Base-by-base conservation (phyloP, 768 basidiomycete genomes). In the Trichaptum fuscoviolaceum region DNA sequence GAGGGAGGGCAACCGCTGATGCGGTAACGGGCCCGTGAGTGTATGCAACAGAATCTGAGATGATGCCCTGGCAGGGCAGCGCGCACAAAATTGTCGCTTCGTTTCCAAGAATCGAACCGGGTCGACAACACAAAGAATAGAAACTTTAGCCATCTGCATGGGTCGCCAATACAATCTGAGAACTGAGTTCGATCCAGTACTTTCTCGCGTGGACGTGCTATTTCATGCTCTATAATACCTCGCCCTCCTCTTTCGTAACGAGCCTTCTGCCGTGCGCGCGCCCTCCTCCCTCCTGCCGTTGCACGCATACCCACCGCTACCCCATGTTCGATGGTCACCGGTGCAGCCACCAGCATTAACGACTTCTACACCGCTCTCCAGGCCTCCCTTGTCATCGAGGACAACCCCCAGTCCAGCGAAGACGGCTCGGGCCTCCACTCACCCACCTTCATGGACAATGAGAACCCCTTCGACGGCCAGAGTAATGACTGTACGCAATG, bases 371-470 rank as follows among this genome's bases (percentile, higher is more conserved):
- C 85, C 15, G 83, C 86, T 20, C 87, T 86, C 75, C 83, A 83
- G 62, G 77, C 80, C 65, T 69, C 73, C 67, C 81, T 84, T 75
- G 78, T 81, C 67, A 76, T 81, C 67, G 90, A 90, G 73, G 88
- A 90, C 72, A 84, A 87, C 52, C 82, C 83, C 58, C 88, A 86
- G 77, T 89, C 88, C 25, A 89, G 87, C 75, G 89, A 91, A 73
- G 90, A 90, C 72, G 85, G 87, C 73, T 91, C 90, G 64, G 89
- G 87, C 67, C 77, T 91, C 25, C 88, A 90, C 71, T 91, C 90
- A 1, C 90, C 91, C 70, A 82, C 86, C 64, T 88, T 88, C 77
- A 80, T 79, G 65, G 74, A 63, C 63, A 63, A 61, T 9, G 59
- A 61, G 59, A 24, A 12, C 15, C 30, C 59, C 24, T 61, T 61